Conservation (phyloP, 164 flowering plant genomes). For the Euptelea pleiosperma region DNA sequence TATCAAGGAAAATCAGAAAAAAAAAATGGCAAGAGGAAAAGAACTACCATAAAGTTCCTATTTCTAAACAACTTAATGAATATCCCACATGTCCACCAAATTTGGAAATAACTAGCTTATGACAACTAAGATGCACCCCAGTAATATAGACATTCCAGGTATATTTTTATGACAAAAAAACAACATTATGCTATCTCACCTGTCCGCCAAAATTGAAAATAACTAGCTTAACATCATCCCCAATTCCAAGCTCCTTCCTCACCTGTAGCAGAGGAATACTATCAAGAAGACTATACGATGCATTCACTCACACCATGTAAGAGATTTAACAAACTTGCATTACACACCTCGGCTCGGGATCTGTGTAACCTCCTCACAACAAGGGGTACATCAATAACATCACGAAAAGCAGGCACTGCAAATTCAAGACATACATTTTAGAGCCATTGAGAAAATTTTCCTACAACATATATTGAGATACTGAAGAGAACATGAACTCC, state of each 20-base stretch:
- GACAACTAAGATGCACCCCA: neutral
- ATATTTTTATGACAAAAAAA: neutral
- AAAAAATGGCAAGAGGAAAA: too few species aligned
- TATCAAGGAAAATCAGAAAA: too few species aligned
- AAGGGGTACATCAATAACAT: slow-evolving; percentile 90
- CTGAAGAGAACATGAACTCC: slow-evolving; percentile 2
- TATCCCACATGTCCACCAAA: too few species aligned
- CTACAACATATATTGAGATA: neutral
- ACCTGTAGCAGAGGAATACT: slow-evolving; percentile 35
- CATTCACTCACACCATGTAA: neutral
- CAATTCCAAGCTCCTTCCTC: slow-evolving; percentile 76
- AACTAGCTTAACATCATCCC: slow-evolving; percentile 75
- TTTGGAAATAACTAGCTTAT: too few species aligned
- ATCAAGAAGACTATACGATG: neutral
- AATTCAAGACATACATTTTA: slow-evolving; percentile 12
- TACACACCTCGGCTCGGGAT: slow-evolving; percentile 66
- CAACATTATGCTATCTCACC: slow-evolving; percentile 31
- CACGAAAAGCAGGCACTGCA: slow-evolving; percentile 98
- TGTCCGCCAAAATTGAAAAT: slow-evolving; percentile 98
- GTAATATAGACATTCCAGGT: neutral
- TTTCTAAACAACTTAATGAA: too few species aligned
- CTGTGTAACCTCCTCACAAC: slow-evolving; percentile 91
- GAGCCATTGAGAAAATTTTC: neutral
- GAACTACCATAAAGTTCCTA: too few species aligned
- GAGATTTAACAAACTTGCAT: neutral